phyloP scores from a whole-genome alignment of 2,329 filamentous ascomycete genomes.

The Stachybotrys chlorohalonatus region DNA sequence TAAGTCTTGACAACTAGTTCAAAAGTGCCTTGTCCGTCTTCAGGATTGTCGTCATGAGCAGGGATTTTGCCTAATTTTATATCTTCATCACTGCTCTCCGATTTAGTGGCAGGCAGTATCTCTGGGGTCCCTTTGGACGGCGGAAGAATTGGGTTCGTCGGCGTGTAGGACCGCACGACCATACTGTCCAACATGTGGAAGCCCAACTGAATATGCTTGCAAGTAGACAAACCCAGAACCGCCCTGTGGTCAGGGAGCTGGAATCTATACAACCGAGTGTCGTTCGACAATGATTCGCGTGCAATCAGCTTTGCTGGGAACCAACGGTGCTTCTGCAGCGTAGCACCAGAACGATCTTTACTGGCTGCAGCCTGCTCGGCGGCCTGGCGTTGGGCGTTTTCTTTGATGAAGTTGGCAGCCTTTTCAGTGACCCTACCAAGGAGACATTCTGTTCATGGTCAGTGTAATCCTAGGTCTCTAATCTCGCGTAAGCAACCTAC shows the following conservation, averaged over 20 bases:
- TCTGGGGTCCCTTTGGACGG: background rate
- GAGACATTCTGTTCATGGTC: conserved; percentile 31
- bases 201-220: conserved; percentile 43
- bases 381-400: conserved; percentile 28
- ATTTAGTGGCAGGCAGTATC: background rate
- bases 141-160: conserved; percentile 32
- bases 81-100: background rate
- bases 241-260: conserved; percentile 26
- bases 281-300: conserved; percentile 28
- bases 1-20: conserved; percentile 43
- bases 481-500: conserved; percentile 8
- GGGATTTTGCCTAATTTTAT: too few species aligned
- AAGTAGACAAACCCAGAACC: conserved; percentile 37
- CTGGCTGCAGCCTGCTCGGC: conserved; percentile 21
- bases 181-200: conserved; percentile 43
- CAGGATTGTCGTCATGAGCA: background rate
- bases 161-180: conserved; percentile 41
- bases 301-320: conserved; percentile 30
- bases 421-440: conserved; percentile 41
- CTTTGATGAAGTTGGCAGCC: conserved; percentile 34
- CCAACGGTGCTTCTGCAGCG: conserved; percentile 35
- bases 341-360: conserved; percentile 13
- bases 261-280: conserved; percentile 34
- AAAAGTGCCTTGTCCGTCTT: conserved; percentile 33
- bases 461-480: background rate